Percentiles rank a stretch among this genome's conserved stretches.
Evolutionary conservation across 306 rosid species (phyloP).

Genomic region (Vicia faba): DNA sequence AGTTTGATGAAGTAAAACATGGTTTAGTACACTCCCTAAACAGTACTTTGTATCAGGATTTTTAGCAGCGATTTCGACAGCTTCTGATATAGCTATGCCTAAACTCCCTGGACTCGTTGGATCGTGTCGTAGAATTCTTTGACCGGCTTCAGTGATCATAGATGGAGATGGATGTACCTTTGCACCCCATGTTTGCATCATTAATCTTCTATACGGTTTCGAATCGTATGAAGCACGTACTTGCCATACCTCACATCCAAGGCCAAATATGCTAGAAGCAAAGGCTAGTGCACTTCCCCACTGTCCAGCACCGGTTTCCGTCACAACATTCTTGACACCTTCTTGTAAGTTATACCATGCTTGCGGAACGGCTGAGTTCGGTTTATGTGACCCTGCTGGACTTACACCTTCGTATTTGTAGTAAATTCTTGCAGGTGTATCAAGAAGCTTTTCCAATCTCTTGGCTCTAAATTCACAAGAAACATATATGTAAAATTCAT

Average conservation of each 20-base stretch:
- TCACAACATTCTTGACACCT: slow-evolving; percentile 84
- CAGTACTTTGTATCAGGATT: slow-evolving; percentile 78
- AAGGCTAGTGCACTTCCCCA: slow-evolving; percentile 98
- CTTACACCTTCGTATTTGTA: slow-evolving; percentile 96
- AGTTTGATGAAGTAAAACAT: slow-evolving; percentile 89
- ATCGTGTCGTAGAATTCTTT: slow-evolving; percentile 61
- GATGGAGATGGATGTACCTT: slow-evolving; percentile 96
- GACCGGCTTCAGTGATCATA: slow-evolving; percentile 64
- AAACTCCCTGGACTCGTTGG: slow-evolving; percentile 90
- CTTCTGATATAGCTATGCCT: slow-evolving; percentile 97
- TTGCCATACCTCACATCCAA: slow-evolving; percentile 97
- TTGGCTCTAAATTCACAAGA: slow-evolving; percentile 61
- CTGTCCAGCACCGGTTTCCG: slow-evolving; percentile 99
- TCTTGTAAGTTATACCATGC: slow-evolving; percentile 83
- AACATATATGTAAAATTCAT: slow-evolving; percentile 22
- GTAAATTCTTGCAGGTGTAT: slow-evolving; percentile 89
- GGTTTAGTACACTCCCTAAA: slow-evolving; percentile 90
- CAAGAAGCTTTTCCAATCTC: slow-evolving; percentile 93
- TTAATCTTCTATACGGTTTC: slow-evolving; percentile 82
- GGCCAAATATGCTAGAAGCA: slow-evolving; percentile 85
- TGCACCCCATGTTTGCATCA: slow-evolving; percentile 99
- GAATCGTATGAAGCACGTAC: slow-evolving; percentile 89
- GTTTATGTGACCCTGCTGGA: slow-evolving; percentile 96
- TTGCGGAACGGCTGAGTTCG: slow-evolving; percentile 94
- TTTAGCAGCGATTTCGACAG: slow-evolving; percentile 82